Conservation (phyloP, 345 rosid genomes). For the Syzygium aqueum region DNA sequence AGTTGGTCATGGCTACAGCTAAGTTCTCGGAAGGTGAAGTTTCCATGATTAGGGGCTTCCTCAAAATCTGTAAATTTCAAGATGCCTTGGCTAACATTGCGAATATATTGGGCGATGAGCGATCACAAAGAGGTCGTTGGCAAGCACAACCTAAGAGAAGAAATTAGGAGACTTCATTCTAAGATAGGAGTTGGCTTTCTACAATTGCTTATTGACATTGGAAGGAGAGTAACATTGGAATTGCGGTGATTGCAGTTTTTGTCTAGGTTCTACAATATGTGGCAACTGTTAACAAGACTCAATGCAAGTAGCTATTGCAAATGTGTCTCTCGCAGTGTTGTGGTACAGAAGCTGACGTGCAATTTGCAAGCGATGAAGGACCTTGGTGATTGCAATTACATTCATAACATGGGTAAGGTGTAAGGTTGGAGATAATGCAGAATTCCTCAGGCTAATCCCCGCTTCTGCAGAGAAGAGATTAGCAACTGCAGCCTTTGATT, state of each 20-base stretch:
- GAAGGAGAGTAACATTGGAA: background rate
- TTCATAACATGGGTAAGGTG: background rate
- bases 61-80: constrained; percentile 58
- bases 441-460: background rate
- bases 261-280: background rate
- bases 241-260: background rate
- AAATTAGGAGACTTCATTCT: background rate
- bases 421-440: background rate
- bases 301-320: background rate
- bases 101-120: constrained; percentile 27
- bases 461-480: background rate
- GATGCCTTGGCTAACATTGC: constrained; percentile 69
- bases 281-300: background rate
- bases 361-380: background rate
- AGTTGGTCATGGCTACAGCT: constrained; percentile 64
- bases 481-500: background rate
- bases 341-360: background rate
- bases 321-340: background rate
- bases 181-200: background rate
- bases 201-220: background rate
- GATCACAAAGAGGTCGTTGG: background rate
- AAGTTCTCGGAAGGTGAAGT: constrained; percentile 44
- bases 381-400: background rate
- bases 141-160: background rate
- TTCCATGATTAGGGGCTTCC: constrained; percentile 59